Evolutionary conservation across 2,329 filamentous ascomycete species (phyloP).

Genomic region (Massarina eburnea): DNA sequence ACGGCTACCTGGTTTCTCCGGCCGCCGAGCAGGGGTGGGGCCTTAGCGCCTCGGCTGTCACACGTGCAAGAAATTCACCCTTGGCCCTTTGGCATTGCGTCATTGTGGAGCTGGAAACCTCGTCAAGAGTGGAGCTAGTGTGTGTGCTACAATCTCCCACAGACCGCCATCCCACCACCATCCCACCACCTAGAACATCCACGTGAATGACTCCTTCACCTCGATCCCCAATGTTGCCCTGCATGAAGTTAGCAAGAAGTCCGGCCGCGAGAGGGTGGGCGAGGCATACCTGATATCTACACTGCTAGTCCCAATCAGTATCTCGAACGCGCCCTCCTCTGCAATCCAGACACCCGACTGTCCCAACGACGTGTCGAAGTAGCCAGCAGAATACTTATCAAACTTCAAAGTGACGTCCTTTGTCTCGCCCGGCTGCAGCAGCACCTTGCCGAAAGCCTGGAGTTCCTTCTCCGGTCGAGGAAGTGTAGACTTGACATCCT

Average conservation of each 20-base stretch:
- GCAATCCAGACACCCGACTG: constrained; percentile 60
- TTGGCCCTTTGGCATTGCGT: too few relatives aligned
- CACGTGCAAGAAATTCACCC: too few relatives aligned
- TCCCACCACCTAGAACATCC: constrained; percentile 57
- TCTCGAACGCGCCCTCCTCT: constrained; percentile 64
- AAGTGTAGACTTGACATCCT: constrained; percentile 64
- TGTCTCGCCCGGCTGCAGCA: constrained; percentile 41
- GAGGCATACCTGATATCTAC: constrained; percentile 62
- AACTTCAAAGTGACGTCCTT: constrained; percentile 35
- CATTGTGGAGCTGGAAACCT: too few relatives aligned
- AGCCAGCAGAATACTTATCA: constrained; percentile 55
- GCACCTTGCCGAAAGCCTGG: constrained; percentile 61
- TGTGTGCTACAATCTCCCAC: constrained; percentile 12
- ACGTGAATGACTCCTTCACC: constrained; percentile 66
- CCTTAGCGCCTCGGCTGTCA: too few relatives aligned
- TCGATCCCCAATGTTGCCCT: constrained; percentile 58
- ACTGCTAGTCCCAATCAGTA: constrained; percentile 64
- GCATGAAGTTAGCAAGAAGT: neutral
- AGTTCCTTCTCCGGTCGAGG: constrained; percentile 70
- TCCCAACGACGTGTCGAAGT: constrained; percentile 62
- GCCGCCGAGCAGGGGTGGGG: neutral
- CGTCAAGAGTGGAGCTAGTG: too few relatives aligned
- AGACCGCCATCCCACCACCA: neutral
- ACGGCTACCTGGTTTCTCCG: too few relatives aligned
- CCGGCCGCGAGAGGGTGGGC: neutral